Base-by-base conservation (phyloP, 768 basidiomycete species). In the Amanita jacksonii region DNA sequence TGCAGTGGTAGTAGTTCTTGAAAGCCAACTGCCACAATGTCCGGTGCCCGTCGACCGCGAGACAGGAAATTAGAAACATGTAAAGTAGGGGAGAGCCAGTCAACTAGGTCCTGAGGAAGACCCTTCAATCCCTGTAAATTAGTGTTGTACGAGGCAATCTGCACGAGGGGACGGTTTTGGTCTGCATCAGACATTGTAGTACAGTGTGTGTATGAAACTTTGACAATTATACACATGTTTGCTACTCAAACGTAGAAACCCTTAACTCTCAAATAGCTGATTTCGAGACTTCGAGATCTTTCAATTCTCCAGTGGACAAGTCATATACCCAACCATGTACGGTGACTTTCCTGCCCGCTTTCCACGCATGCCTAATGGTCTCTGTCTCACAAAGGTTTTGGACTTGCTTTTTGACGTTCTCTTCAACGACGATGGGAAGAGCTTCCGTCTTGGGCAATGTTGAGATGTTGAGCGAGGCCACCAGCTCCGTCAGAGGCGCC, bases 1-100 rank as follows among this genome's bases (percentile, higher is more conserved):
- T 93, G 87, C 2, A 98, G 70, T 5, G 91, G 92, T 9, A 94
- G 69, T 19, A 96, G 70, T 59, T 98, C 94, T 59, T 98, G 94
- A 51, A 96, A 92, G 2, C 89, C 90, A 41, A 97, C 84, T 5
- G 82, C 92, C 32, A 94, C 74, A 24, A 93, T 76, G 58, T 92
- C 90, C 31, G 92, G 89, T 4, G 86, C 77, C 46, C 77, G 66
- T 43, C 63, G 62, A 55, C 75, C 67, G 41, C 69, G 73, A 25
- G 81, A 70, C 24, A 88, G 76, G 62, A 87, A 80, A 42, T 68
- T 68, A 28, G 85, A 83, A 6, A 86, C 83, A 45, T 80, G 78
- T 7, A 91, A 62, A 0, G 86, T 85, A 22, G 92, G 90, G 3
- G 77, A 70, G 19, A 97, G 75, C 93, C 93, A 97, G 64, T 88